phyloP scores from a whole-genome alignment of 1,284 basidiomycete species.

The Austropuccinia psidii region DNA sequence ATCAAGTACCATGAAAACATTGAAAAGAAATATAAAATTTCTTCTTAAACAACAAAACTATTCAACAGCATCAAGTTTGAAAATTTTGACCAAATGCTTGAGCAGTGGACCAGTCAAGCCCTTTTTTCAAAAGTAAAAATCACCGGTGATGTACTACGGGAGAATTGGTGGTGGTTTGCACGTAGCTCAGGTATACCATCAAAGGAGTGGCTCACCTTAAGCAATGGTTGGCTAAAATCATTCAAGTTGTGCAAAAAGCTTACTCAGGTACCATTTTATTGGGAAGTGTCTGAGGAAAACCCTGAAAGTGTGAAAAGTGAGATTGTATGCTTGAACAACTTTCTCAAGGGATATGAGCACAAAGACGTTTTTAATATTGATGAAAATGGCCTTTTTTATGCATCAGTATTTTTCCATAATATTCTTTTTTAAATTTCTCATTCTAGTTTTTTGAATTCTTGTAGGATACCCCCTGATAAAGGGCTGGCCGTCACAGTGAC shows the following conservation, averaged over 20 bases:
- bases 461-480: too few species aligned
- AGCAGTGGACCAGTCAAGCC: background rate
- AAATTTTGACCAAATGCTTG: too few species aligned
- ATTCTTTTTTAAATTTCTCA: background rate
- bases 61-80: too few species aligned
- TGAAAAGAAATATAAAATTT: too few species aligned
- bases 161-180: slow-evolving; percentile 19
- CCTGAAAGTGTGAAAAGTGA: background rate
- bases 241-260: background rate
- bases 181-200: background rate
- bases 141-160: background rate
- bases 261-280: background rate
- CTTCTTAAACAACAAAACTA: too few species aligned
- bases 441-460: background rate
- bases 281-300: background rate
- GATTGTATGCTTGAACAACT: too few species aligned
- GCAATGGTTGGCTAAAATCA: slow-evolving; percentile 1
- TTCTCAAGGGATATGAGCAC: background rate
- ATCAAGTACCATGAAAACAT: too few species aligned
- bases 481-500: too few species aligned
- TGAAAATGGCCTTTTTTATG: slow-evolving; percentile 7
- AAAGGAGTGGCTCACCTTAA: slow-evolving; percentile 3
- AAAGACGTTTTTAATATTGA: slow-evolving; percentile 24
- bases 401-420: background rate
- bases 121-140: background rate